Percentiles rank a stretch among this genome's conserved stretches.
Conservation (phyloP, 2,329 filamentous ascomycete species). For the Sporothrix euskadiensis region DNA sequence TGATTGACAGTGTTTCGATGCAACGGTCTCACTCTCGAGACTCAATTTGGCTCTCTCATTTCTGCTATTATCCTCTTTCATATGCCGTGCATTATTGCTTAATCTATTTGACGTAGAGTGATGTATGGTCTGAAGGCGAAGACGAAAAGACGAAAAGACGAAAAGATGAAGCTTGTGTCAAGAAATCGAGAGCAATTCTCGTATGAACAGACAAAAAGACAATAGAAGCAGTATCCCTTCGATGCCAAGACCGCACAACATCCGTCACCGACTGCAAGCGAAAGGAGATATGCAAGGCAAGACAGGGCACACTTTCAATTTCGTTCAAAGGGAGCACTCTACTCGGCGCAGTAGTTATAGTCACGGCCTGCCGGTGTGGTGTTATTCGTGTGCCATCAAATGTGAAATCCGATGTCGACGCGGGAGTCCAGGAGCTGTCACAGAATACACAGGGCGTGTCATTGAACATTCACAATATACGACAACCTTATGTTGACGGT, state of each 20-base stretch:
- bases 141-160: neutral
- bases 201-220: neutral
- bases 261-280: constrained; percentile 4
- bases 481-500: neutral
- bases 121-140: neutral
- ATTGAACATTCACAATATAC: neutral
- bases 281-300: neutral
- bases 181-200: neutral
- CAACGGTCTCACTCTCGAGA: neutral
- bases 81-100: constrained; percentile 16
- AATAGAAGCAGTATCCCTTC: neutral
- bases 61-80: neutral
- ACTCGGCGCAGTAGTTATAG: constrained; percentile 1
- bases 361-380: constrained; percentile 12
- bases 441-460: neutral
- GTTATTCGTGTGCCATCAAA: neutral
- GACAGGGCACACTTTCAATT: neutral
- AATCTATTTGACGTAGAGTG: constrained; percentile 18
- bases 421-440: neutral
- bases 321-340: constrained; percentile 22
- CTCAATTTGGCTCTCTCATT: neutral
- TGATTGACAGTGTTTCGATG: constrained; percentile 16
- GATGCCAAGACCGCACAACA: constrained; percentile 16
- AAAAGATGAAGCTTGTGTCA: neutral
- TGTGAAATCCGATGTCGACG: neutral